A percentile compares a stretch with the other conserved stretches of the same genome.
These are phyloP conservation scores for Exophiala phaeomuriformis DNA, from an alignment of 2,329 filamentous ascomycete genomes.

Conservation along the genomic window DNA sequence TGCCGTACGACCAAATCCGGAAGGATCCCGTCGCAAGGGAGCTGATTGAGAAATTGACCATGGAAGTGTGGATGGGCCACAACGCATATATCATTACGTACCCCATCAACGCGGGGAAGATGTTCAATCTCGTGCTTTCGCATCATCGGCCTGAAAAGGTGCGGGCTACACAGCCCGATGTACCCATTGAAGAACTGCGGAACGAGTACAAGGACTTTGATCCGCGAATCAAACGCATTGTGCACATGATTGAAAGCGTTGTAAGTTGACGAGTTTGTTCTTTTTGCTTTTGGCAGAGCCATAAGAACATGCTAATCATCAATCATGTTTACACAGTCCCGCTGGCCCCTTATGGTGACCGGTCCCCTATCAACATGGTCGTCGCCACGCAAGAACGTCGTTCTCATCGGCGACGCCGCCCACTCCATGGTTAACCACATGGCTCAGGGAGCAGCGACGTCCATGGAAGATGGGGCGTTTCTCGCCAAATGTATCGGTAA, in stretches of 20 bases:
- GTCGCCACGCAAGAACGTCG: conserved; percentile 36
- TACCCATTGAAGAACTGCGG: conserved; percentile 4
- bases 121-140: conserved; percentile 44
- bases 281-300: too few species aligned
- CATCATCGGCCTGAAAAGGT: conserved; percentile 36
- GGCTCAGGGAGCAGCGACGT: conserved; percentile 39
- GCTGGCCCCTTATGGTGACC: conserved; percentile 41
- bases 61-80: conserved; percentile 42
- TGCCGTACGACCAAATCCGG: conserved; percentile 39
- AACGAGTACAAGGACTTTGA: conserved; percentile 41
- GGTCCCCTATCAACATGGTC: conserved; percentile 39
- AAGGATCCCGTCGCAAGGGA: conserved; percentile 38
- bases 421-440: conserved; percentile 41
- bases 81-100: conserved; percentile 42
- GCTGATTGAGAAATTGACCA: conserved; percentile 36
- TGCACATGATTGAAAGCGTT: conserved; percentile 33
- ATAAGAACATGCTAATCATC: too few species aligned
- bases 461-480: conserved; percentile 41
- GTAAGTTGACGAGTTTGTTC: too few species aligned
- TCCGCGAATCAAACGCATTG: conserved; percentile 37
- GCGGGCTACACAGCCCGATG: conserved; percentile 6
- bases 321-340: conserved; percentile 29
- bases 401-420: conserved; percentile 36
- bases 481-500: conserved; percentile 33
- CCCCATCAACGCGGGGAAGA: conserved; percentile 39